Evolutionary conservation across 768 basidiomycete species (phyloP).

Genomic region (Exidia glandulosa): DNA sequence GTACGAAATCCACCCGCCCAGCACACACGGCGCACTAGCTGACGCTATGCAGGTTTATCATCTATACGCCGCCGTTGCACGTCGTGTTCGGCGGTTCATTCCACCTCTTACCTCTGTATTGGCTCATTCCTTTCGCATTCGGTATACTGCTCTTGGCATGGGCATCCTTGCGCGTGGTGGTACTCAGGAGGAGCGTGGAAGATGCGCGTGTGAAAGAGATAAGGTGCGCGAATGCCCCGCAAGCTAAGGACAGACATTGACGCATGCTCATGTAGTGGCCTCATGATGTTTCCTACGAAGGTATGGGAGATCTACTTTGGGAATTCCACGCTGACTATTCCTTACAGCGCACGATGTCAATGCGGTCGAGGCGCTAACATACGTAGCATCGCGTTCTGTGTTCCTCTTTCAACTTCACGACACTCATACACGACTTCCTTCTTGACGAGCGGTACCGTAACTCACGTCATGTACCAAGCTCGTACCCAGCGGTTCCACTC

Average conservation of each 20-base stretch:
- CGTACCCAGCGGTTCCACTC: no score
- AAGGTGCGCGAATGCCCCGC: constrained; percentile 8
- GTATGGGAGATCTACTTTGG: no score
- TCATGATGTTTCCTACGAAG: neutral
- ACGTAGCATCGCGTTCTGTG: no score
- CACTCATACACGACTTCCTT: no score
- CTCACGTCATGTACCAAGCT: no score
- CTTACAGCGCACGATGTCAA: neutral
- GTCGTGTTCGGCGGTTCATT: constrained; percentile 55
- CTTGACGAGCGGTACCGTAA: no score
- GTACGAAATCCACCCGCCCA: constrained; percentile 19
- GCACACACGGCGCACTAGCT: neutral
- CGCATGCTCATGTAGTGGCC: neutral
- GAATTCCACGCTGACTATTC: no score
- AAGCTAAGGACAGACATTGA: neutral
- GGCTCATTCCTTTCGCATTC: constrained; percentile 55
- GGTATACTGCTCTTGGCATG: constrained; percentile 44
- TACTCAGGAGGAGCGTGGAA: constrained; percentile 45
- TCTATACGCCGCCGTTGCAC: constrained; percentile 55
- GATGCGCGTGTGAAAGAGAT: constrained; percentile 51
- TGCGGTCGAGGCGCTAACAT: neutral
- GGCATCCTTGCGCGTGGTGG: constrained; percentile 46
- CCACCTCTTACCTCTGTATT: constrained; percentile 50
- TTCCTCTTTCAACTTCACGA: no score
- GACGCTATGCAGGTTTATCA: neutral